These are phyloP conservation scores for Macadamia tetraphylla DNA, from an alignment of 164 flowering plant species.

Conservation along the genomic window DNA sequence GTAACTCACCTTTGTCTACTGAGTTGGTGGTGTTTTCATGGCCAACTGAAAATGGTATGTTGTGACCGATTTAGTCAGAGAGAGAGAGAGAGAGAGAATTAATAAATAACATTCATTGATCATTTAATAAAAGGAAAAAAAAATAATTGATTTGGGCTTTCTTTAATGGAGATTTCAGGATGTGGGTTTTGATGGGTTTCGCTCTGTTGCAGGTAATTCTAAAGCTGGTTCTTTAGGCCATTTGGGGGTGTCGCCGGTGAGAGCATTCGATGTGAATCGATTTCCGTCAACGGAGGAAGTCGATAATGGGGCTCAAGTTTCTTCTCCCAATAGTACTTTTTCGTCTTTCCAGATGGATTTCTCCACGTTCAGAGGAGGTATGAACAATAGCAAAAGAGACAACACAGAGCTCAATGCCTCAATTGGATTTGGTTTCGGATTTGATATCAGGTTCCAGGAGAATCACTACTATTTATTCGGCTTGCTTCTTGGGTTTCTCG, in stretches of 20 bases:
- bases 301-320: conserved; percentile 39
- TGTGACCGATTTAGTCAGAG: background rate
- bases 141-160: background rate
- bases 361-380: conserved; percentile 27
- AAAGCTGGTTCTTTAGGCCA: conserved; percentile 32
- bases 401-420: background rate
- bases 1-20: conserved; percentile 13
- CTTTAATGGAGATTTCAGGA: background rate
- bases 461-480: too few relatives aligned
- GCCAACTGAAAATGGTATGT: conserved; percentile 36
- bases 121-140: too few relatives aligned
- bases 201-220: conserved; percentile 16
- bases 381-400: conserved; percentile 32
- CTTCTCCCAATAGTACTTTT: conserved; percentile 55
- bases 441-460: too few relatives aligned
- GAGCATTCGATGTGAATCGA: conserved; percentile 49
- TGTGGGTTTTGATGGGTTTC: background rate
- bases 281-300: conserved; percentile 29
- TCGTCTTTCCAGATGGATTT: conserved; percentile 66
- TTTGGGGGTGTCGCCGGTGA: conserved; percentile 15
- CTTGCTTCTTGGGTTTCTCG: too few relatives aligned
- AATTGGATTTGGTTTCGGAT: too few relatives aligned
- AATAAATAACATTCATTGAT: background rate
- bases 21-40: conserved; percentile 21
- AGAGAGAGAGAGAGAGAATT: too few relatives aligned